Percentiles rank a stretch among this genome's conserved stretches.
Evolutionary conservation across 331 rosid species (phyloP).

Genomic region (Malus hybrid): DNA sequence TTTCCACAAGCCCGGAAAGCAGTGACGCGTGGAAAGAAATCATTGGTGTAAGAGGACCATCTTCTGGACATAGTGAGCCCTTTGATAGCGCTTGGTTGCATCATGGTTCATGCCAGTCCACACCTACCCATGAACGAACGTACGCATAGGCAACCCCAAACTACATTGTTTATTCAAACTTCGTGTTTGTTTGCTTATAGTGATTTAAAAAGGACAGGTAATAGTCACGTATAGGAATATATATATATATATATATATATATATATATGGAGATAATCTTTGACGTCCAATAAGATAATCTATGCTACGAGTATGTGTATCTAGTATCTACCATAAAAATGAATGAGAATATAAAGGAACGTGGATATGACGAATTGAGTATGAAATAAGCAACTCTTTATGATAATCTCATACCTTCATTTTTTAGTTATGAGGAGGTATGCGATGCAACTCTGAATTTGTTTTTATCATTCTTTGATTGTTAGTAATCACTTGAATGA

Average conservation of each 20-base stretch:
- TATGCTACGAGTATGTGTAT: no score
- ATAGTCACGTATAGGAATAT: not conserved
- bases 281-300: no score
- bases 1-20: not conserved
- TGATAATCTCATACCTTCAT: no score
- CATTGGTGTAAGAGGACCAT: not conserved
- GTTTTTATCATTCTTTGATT: no score
- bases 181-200: not conserved
- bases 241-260: no score
- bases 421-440: no score
- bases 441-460: no score
- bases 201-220: not conserved
- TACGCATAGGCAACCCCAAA: not conserved
- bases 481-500: no score
- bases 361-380: no score
- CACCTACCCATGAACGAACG: conserved; percentile 15
- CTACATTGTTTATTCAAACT: not conserved
- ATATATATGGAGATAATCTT: not conserved
- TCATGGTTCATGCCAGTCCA: conserved; percentile 27
- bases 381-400: no score
- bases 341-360: no score
- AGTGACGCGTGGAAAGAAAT: not conserved
- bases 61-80: not conserved
- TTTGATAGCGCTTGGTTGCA: conserved; percentile 13
- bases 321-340: no score